A percentile compares a stretch with the other conserved stretches of the same genome.
Evolutionary conservation across 208 protist genomes (phyloP).

Genomic region (Crithidia mellificae): DNA sequence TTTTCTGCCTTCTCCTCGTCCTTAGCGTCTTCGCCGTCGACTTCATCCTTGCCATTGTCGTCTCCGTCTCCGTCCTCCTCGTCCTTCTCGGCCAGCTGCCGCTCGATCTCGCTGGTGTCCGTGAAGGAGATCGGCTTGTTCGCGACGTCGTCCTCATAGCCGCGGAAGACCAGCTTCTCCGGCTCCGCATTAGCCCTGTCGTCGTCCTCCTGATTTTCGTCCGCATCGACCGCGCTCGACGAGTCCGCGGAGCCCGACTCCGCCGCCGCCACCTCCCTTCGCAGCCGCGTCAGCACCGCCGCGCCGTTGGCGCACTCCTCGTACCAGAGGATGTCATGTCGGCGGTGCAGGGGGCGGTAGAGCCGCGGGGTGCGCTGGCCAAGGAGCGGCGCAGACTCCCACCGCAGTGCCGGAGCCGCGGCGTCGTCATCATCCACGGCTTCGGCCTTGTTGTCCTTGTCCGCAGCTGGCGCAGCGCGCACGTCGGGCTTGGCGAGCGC

Average conservation of each 20-base stretch:
- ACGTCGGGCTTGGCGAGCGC: conserved; percentile 14
- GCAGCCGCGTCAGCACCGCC: conserved; percentile 6
- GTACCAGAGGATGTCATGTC: conserved; percentile 15
- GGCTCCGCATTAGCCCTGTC: conserved; percentile 1
- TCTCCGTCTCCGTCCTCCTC: not conserved
- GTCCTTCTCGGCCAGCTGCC: conserved; percentile 1
- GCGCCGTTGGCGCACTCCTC: conserved; percentile 3
- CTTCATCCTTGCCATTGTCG: not conserved
- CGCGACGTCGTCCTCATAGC: not conserved
- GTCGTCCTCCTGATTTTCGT: not conserved
- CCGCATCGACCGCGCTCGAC: not conserved
- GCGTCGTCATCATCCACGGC: not conserved
- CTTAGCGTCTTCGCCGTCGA: no score
- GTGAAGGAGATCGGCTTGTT: conserved; percentile 30
- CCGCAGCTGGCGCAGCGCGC: no score
- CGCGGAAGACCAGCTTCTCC: conserved; percentile 6
- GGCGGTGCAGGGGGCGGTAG: conserved; percentile 17
- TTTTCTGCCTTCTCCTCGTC: no score
- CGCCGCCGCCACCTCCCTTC: not conserved
- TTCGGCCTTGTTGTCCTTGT: not conserved
- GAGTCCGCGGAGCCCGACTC: conserved; percentile 20
- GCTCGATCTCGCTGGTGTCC: conserved; percentile 30
- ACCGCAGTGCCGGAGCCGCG: conserved; percentile 27
- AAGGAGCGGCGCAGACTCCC: conserved; percentile 6
- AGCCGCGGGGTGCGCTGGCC: conserved; percentile 13